These are phyloP conservation scores for Serendipita sp. DNA, from an alignment of 768 basidiomycete species.

Conservation along the genomic window DNA sequence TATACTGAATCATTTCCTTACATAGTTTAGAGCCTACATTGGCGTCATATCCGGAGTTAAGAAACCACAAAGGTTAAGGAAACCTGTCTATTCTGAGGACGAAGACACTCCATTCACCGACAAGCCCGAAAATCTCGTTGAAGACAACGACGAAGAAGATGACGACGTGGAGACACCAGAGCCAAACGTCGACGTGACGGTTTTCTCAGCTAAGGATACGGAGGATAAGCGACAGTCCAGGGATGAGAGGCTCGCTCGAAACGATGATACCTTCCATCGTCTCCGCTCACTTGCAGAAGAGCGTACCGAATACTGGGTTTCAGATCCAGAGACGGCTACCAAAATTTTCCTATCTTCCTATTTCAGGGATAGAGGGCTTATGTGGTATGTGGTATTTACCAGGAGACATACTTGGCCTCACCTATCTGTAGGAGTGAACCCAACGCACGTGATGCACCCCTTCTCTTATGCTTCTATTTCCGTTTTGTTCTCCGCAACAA, in stretches of 20 bases:
- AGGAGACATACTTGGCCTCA: not conserved
- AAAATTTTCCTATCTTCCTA: slow-evolving; percentile 56
- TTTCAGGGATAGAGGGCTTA: slow-evolving; percentile 48
- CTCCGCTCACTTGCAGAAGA: slow-evolving; percentile 12
- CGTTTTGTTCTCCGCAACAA: slow-evolving; percentile 40
- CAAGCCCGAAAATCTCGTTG: slow-evolving; percentile 10
- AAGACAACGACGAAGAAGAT: slow-evolving; percentile 20
- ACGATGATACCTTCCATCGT: not conserved
- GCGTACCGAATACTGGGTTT: slow-evolving; percentile 34
- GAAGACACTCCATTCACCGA: not conserved
- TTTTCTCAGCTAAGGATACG: not conserved
- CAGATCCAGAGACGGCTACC: slow-evolving; percentile 39
- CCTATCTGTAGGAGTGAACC: slow-evolving; percentile 25
- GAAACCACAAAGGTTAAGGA: slow-evolving; percentile 1
- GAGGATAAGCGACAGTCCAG: not conserved
- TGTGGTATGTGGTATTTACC: slow-evolving; percentile 33
- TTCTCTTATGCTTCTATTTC: slow-evolving; percentile 42
- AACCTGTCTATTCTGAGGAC: not conserved
- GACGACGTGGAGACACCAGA: not conserved
- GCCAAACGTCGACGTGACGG: not conserved
- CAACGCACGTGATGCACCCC: slow-evolving; percentile 34
- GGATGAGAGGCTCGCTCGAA: slow-evolving; percentile 7
- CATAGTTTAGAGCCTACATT: not conserved
- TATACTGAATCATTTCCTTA: not conserved
- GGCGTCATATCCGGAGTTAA: slow-evolving; percentile 2